Base-by-base conservation (phyloP, 2,329 filamentous ascomycete species). In the Xylaria sp. region DNA sequence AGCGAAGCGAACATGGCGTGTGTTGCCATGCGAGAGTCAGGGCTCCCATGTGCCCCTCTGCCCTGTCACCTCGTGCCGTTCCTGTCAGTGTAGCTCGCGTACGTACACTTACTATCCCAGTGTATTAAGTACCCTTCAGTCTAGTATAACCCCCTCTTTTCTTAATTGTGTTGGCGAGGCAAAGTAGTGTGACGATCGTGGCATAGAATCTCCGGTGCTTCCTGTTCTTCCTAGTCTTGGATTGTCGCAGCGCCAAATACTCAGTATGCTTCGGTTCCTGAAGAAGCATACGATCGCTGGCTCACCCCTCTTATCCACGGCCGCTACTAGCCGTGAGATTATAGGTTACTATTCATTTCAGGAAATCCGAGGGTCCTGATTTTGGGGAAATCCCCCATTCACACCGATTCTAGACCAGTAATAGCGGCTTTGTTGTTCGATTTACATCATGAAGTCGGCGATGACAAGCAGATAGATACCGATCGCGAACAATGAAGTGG, bases 401-500 rank as follows among this genome's bases (percentile, higher is more conserved):
- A 15, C 56, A 18, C 54, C 8, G 37, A 32, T 63, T 66, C 44
- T 23, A 39, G 20, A 37, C 50, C 55, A 59, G 55, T 39, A 69
- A 54, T 39, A 20, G 59, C 55, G 57, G 48, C 48, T 63, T 69
- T 41, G 13, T 57, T 60, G 48, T 50, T 66, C 15, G 32, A 37
- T 9, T n/a, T 46, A 23, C 15, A 48, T 55, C 9, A 25, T 56
- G 48, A 64, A 18, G 63, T 52, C 46, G 60, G 55, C 52, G 57
- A 62, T 66, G 52, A 59, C 54, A 32, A 34, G 39, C 39, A 58
- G 46, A 50, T 28, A 28, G 60, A 44, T 32, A 34, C 54, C 46
- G 51, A 51, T 10, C 34, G 54, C 37, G 58, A 66, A 66, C 63
- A 66, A 60, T 23, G 10, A 54, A 63, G 48, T 61, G 63, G 57